Evolutionary conservation across 306 rosid genomes (phyloP).

Genomic region (Vigna trinervia): DNA sequence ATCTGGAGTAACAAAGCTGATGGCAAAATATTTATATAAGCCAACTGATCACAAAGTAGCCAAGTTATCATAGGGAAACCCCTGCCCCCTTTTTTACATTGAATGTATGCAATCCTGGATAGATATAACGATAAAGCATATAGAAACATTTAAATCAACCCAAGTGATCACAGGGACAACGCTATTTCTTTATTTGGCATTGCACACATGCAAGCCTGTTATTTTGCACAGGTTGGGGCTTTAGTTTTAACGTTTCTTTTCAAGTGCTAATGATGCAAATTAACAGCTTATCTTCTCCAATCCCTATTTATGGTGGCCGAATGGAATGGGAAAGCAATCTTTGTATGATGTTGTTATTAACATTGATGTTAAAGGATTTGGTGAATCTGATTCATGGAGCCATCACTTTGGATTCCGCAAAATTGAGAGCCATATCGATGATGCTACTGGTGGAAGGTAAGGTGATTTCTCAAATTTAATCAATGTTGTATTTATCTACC

Average conservation of each 20-base stretch:
- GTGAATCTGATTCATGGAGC: conserved; percentile 91
- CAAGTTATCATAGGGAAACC: conserved; percentile 18
- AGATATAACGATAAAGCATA: conserved; percentile 23
- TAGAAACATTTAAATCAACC: conserved; percentile 7
- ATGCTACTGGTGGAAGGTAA: conserved; percentile 89
- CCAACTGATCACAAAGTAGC: neutral
- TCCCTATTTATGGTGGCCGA: conserved; percentile 99
- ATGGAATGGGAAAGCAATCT: conserved; percentile 96
- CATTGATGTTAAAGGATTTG: conserved; percentile 78
- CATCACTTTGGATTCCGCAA: conserved; percentile 89
- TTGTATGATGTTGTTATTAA: conserved; percentile 71
- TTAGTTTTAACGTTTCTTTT: conserved; percentile 36
- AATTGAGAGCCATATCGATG: conserved; percentile 85
- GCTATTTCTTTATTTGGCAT: neutral
- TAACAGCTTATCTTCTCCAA: conserved; percentile 89
- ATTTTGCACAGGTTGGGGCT: conserved; percentile 27
- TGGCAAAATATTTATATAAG: conserved; percentile 6
- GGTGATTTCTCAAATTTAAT: conserved; percentile 4
- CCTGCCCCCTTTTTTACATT: neutral
- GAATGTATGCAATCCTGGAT: conserved; percentile 17
- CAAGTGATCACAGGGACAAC: conserved; percentile 11
- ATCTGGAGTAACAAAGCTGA: conserved; percentile 15
- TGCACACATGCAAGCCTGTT: conserved; percentile 25
- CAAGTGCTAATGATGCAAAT: conserved; percentile 44
- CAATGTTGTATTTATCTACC: neutral